phyloP scores from a whole-genome alignment of 305 asterid genomes.

The Fraxinus velutina region DNA sequence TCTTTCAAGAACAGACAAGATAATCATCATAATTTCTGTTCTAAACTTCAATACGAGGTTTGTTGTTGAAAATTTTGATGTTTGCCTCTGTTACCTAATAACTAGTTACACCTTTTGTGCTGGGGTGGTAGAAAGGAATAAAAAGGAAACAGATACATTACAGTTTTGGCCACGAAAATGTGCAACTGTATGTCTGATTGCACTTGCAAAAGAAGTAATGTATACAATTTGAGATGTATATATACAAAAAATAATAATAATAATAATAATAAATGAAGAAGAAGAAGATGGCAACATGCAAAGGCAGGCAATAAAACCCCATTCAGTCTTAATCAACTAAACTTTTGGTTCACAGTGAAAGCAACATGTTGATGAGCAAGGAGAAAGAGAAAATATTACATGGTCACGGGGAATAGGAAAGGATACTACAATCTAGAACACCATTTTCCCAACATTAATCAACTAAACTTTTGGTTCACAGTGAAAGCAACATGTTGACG shows the following conservation, averaged over 20 bases:
- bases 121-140: not conserved
- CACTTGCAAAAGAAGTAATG: not conserved
- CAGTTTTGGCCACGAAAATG: not conserved
- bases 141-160: not conserved
- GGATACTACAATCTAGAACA: not conserved
- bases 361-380: not conserved
- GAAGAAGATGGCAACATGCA: not conserved
- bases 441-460: slow-evolving; percentile 25
- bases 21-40: not conserved
- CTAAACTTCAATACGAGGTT: not conserved
- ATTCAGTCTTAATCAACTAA: not conserved
- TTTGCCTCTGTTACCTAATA: not conserved
- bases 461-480: not conserved
- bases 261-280: not conserved
- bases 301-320: not conserved
- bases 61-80: not conserved
- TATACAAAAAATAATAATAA: not conserved
- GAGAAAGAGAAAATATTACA: not conserved
- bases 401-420: not conserved
- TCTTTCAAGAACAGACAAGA: not conserved
- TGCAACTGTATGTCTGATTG: not conserved
- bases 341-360: not conserved
- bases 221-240: not conserved
- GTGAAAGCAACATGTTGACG: not conserved
- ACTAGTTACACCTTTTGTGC: not conserved